Evolutionary conservation across 306 rosid species (phyloP).

Genomic region (Fagus crenata): DNA sequence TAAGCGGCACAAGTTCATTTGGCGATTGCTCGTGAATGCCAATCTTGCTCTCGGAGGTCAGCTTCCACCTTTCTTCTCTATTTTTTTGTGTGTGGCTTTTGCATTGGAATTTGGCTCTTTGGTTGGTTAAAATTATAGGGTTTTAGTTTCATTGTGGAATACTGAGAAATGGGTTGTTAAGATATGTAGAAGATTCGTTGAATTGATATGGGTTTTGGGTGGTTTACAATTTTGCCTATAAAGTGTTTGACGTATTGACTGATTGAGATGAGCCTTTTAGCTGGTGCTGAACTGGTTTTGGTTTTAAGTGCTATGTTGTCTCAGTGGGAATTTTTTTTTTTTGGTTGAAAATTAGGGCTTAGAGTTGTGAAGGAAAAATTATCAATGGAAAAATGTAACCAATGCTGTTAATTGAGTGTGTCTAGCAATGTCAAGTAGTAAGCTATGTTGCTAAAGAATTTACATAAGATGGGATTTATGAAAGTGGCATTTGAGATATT

Average conservation of each 20-base stretch:
- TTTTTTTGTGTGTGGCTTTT: background rate
- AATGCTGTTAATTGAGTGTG: background rate
- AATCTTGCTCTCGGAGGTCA: conserved; percentile 85
- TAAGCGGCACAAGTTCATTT: conserved; percentile 61
- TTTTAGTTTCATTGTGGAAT: background rate
- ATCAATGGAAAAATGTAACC: background rate
- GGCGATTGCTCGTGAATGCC: conserved; percentile 76
- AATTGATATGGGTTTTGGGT: background rate
- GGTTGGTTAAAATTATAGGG: background rate
- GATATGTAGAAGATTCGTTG: background rate
- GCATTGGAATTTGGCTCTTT: background rate
- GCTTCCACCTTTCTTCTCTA: background rate
- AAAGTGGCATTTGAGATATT: background rate
- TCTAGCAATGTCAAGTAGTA: background rate
- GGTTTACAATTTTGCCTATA: conserved; percentile 17
- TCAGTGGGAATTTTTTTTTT: conserved; percentile 3
- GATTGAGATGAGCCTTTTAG: conserved; percentile 17
- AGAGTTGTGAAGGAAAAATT: background rate
- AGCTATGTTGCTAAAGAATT: background rate
- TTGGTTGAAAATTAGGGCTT: background rate
- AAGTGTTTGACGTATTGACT: conserved; percentile 51
- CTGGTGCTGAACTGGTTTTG: background rate
- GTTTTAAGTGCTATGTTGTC: background rate
- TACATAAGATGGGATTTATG: background rate
- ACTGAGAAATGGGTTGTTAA: conserved; percentile 1